These are phyloP conservation scores for Leccinum subfulvum DNA, from an alignment of 1,284 basidiomycete species.

Conservation along the genomic window DNA sequence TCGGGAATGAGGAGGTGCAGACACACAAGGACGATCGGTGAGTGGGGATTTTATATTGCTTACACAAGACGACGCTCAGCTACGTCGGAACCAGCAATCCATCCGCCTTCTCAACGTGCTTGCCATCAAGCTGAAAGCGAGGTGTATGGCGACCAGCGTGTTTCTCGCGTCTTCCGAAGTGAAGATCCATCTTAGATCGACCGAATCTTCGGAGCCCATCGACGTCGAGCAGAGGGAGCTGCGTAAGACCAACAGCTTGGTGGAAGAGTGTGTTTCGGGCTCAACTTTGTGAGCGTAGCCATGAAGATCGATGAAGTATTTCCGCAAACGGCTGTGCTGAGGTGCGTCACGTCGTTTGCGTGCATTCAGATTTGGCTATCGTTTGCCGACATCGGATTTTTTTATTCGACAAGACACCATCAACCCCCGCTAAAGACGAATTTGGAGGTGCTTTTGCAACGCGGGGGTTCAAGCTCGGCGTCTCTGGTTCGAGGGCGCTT, in stretches of 20 bases:
- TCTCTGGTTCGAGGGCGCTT: conserved; percentile 55
- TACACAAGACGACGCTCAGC: too few species aligned
- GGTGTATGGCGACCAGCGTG: conserved; percentile 91
- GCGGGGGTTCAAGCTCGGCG: conserved; percentile 35
- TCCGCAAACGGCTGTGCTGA: conserved; percentile 92
- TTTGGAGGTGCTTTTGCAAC: conserved; percentile 58
- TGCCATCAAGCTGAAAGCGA: conserved; percentile 83
- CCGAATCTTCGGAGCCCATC: conserved; percentile 92
- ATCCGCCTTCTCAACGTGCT: conserved; percentile 90
- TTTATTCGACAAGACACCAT: conserved; percentile 59
- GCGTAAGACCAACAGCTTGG: conserved; percentile 62
- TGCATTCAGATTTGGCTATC: not conserved
- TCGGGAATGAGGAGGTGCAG: too few species aligned
- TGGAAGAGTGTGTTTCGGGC: conserved; percentile 99
- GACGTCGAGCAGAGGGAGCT: conserved; percentile 80
- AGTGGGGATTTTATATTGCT: conserved; percentile 11
- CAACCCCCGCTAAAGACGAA: conserved; percentile 51
- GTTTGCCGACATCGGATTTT: not conserved
- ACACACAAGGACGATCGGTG: too few species aligned
- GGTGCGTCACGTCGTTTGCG: conserved; percentile 43
- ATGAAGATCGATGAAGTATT: conserved; percentile 91
- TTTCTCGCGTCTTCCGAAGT: conserved; percentile 97
- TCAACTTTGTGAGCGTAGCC: conserved; percentile 85
- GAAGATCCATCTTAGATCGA: conserved; percentile 91
- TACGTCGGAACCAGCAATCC: conserved; percentile 40